Evolutionary conservation across 2,329 filamentous ascomycete species (phyloP), one percentile per base, ranked within the genome.

Genomic region (Aspergillus ustus): DNA sequence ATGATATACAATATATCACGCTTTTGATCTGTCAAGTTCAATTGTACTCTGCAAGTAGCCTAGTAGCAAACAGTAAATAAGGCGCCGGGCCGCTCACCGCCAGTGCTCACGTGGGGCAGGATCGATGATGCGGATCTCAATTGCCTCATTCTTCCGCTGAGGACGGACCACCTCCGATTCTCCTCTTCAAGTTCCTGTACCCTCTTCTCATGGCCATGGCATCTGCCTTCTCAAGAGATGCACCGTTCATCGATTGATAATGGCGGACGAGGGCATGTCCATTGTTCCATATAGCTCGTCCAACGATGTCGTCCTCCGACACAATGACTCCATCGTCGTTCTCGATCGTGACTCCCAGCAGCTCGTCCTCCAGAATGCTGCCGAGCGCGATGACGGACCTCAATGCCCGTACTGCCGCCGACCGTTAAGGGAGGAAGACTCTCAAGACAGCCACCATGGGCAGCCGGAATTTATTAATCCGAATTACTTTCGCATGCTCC

Each of bases 401-500:
- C 86, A 88, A 57, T 99, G 96, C 73, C 95, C 96, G n/a, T 92
- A 92, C 71, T 97, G 94, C 75, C 91, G 93, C 74, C 90, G 91
- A 57, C 87, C 92, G 19, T 84, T 87, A 67, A 81, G 78, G 31
- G 88, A 76, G 75, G 83, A 66, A 19, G 83, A 85, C 48, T 69
- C 73, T 20, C 70, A 74, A 31, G 73, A 75, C 20, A 62, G 65
- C n/a, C 72, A 72, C 55, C 69, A 69, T 63, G 73, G 69, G 65
- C 75, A 72, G 70, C 84, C 90, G 52, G 85, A 89, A 60, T 98
- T 93, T 73, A 91, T 97, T 69, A 90, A 93, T 71, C 93, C 93
- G 2, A 88, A 93, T 55, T 99, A 99, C 81, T 99, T 99, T 78
- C 92, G 92, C 71, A 93, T 98, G 90, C 88, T 99, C 45, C 90